Base-by-base conservation (phyloP, 352 stramenopile species). In the Thalassiosira tumida region DNA sequence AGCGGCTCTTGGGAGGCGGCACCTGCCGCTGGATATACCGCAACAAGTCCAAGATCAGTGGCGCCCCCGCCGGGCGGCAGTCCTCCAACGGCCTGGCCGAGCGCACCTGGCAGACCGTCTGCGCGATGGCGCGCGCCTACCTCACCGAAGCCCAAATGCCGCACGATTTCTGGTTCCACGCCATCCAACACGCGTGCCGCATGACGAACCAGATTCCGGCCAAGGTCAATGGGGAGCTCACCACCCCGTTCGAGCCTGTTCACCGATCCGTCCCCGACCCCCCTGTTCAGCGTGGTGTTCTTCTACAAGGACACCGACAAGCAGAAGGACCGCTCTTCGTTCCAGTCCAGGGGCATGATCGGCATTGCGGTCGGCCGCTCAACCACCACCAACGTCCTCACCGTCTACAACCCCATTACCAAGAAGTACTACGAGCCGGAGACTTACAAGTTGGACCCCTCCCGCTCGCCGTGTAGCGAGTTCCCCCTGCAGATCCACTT, bases 141-240 rank as follows among this genome's bases (percentile, higher is more conserved):
- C 41, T 90, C 5, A 86, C 84, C 5, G 77, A 86, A 37, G 85
- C 81, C 31, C 75, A 90, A 47, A 86, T 90, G 75, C 50, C 84
- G 6, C 43, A 50, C 1, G 10, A 33, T 41, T 86, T 82, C 37
- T 86, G 84, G 75, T 90, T 82, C 35, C 79, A 81, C 37, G 51
- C 84, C 3, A 80, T 84, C 17, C 1, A 10, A 5, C 50, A 89
- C 37, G 73, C 77, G 10, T 41, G 40, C 13, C 26, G 31, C 0
- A 86, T 90, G 76, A 84, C 85, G 38, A 90, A 90, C 75, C 10
- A 37, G 15, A 82, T 86, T 47, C 84, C 75, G 21, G 76, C 2
- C 31, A 78, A 73, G 21, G 40, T 62, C 50, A 15, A 62, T 26
- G 59, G 31, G 33, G 31, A 31, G 13, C 47, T 86, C 0, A 54